A percentile compares a stretch with the other conserved stretches of the same genome.
Evolutionary conservation across 352 stramenopile genomes (phyloP).

Genomic region (Globisporangium spiculum): DNA sequence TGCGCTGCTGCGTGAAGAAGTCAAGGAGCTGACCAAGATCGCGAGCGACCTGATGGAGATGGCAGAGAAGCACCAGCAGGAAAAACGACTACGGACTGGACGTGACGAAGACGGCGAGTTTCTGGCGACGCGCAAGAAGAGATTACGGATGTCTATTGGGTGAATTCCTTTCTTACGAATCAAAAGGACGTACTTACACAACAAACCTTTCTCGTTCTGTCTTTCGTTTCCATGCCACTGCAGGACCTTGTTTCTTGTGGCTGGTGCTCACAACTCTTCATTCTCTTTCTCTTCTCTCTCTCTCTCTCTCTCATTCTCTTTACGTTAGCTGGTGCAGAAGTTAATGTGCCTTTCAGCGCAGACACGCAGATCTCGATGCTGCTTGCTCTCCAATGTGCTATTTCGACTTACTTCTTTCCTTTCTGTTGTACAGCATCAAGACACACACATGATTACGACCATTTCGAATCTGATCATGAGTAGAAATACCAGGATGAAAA

Average conservation of each 20-base stretch:
- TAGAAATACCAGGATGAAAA: conserved; percentile 1
- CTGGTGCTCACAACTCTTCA: neutral
- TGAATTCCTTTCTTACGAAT: conserved; percentile 8
- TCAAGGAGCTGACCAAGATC: conserved; percentile 55
- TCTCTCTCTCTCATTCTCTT: neutral
- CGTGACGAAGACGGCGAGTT: conserved; percentile 15
- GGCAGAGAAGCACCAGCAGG: conserved; percentile 49
- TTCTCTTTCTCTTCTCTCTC: neutral
- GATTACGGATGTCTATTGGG: conserved; percentile 22
- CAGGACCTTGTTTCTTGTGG: neutral
- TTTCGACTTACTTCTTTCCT: conserved; percentile 7
- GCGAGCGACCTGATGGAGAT: conserved; percentile 70
- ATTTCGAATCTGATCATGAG: neutral
- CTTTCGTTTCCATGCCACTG: neutral
- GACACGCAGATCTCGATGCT: neutral
- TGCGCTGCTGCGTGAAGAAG: conserved; percentile 36
- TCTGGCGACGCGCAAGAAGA: conserved; percentile 18
- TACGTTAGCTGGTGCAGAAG: neutral
- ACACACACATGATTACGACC: neutral
- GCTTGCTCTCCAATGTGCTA: neutral
- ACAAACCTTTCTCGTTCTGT: neutral
- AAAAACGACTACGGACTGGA: conserved; percentile 22
- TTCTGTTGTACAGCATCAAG: neutral
- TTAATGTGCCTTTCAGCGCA: neutral
- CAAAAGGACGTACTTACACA: conserved; percentile 5